These are phyloP conservation scores for Firmiana major DNA, from an alignment of 345 rosid genomes.

Conservation along the genomic window DNA sequence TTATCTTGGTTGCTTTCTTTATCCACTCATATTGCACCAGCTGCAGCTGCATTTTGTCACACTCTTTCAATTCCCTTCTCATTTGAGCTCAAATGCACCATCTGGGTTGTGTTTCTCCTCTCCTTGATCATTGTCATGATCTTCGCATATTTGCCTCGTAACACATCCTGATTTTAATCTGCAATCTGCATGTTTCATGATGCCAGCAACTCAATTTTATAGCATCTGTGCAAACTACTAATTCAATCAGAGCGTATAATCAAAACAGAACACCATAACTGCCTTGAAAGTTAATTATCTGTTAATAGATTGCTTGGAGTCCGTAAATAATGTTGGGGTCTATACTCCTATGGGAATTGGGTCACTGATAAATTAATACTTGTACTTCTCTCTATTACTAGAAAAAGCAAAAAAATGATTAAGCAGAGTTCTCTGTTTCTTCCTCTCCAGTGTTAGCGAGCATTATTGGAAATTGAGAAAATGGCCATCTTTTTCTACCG, in stretches of 20 bases:
- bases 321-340: too few species aligned
- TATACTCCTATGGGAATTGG: too few species aligned
- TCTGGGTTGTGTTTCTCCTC: conserved; percentile 8
- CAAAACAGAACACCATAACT: not conserved
- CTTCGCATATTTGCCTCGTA: not conserved
- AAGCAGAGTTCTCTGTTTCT: too few species aligned
- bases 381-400: too few species aligned
- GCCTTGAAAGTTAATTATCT: not conserved
- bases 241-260: not conserved
- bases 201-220: not conserved
- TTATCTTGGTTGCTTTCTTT: not conserved
- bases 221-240: not conserved
- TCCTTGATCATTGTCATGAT: not conserved
- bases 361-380: too few species aligned
- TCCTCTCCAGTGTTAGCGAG: too few species aligned
- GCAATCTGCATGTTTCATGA: not conserved
- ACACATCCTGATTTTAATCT: not conserved
- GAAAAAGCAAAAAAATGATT: too few species aligned
- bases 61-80: not conserved
- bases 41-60: not conserved
- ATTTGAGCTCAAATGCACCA: not conserved
- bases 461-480: too few species aligned
- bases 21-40: not conserved
- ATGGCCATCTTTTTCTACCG: too few species aligned
- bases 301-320: not conserved